Base-by-base conservation (phyloP, 257 asterid genomes). In the Solanum stenotomum region DNA sequence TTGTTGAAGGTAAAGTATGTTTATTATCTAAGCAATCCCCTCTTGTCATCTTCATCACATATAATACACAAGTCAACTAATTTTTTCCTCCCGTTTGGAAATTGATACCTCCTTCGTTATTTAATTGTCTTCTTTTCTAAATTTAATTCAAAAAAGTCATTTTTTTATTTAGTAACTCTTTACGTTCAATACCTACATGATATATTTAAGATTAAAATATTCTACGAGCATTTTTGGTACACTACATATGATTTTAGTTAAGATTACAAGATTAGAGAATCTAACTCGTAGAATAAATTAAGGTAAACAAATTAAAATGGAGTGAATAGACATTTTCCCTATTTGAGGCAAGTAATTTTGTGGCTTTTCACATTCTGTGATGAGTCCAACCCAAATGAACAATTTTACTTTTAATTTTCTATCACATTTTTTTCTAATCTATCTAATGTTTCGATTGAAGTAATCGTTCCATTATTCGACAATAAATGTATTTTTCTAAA, bases 281-380 rank as follows among this genome's bases (percentile, higher is more conserved):
- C 8, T 52, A 16, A 16, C 0, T 0, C 0, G 23, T 0, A 1
- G 0, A 52, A 52, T 52, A 52, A 52, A 52, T 52, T 2, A 52
- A 52, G 10, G 1, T 20, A 1, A 56, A 56, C 0, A 56, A 56
- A 56, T 18, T 56, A 18, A 56, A 56, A 56, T 2, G 0, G 9
- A 49, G 9, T 16, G 61, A 49, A 16, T 16, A 5, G 61, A 16
- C 23, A 16, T 16, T 56, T 56, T 20, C 10, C n/a, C 11, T 20
- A 56, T 56, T 56, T 56, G 23, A 18, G 25, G 3, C 11, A 18
- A 56, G 10, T 20, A 56, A 2, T 18, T 52, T 52, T 16, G 23
- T 52, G 61, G 61, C 63, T 52, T 52, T 16, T 52, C 63, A 52
- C 63, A 52, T 52, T 52, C 1, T 52, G 23, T 52, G 23, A 52